phyloP scores from a whole-genome alignment of 306 rosid genomes.

The Inga laurina region DNA sequence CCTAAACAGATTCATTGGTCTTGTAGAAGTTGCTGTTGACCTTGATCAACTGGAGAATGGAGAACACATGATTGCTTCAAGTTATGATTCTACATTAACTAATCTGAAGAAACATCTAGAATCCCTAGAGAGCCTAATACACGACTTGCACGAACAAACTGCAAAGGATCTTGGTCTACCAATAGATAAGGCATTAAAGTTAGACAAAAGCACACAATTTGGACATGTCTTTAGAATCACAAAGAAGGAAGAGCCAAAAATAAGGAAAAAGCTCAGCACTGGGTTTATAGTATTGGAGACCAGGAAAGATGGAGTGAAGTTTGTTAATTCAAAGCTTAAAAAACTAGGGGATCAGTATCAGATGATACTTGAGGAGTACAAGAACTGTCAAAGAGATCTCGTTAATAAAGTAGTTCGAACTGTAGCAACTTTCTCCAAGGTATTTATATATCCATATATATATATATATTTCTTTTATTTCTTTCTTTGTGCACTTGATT shows the following conservation, averaged over 20 bases:
- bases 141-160: constrained; percentile 69
- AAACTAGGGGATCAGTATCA: constrained; percentile 86
- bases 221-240: constrained; percentile 98
- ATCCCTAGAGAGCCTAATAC: constrained; percentile 70
- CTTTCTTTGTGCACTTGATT: constrained; percentile 24
- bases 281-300: constrained; percentile 94
- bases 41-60: constrained; percentile 94
- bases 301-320: constrained; percentile 96
- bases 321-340: constrained; percentile 89
- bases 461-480: constrained; percentile 2
- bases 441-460: constrained; percentile 11
- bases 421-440: constrained; percentile 79
- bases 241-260: constrained; percentile 96
- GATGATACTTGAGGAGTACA: constrained; percentile 79
- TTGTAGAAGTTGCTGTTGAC: constrained; percentile 88
- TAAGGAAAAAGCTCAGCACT: constrained; percentile 87
- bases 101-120: constrained; percentile 72
- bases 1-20: constrained; percentile 74
- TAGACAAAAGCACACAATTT: constrained; percentile 90
- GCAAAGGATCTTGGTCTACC: constrained; percentile 87
- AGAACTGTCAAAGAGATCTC: constrained; percentile 77
- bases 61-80: constrained; percentile 89
- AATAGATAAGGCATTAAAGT: constrained; percentile 80
- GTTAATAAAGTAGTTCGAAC: constrained; percentile 77
- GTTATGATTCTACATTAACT: constrained; percentile 73